Conservation (phyloP, 2,329 filamentous ascomycete genomes). For the Arthrinium phaeospermum region DNA sequence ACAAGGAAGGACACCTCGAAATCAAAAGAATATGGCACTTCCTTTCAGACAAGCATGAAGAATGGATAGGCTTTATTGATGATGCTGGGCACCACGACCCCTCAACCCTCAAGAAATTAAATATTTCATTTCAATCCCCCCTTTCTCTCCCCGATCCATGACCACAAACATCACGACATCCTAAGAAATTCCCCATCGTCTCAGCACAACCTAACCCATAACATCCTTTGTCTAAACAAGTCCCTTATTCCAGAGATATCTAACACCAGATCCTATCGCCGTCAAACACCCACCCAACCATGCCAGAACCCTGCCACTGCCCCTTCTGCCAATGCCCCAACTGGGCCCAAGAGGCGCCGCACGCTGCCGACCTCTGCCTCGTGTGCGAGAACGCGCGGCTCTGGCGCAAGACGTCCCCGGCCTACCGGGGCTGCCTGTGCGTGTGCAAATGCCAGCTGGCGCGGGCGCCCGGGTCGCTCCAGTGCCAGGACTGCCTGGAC, state of each 20-base stretch:
- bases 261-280: too few relatives aligned
- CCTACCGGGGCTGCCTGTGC: conserved; percentile 26
- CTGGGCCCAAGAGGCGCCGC: neutral
- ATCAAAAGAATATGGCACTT: too few relatives aligned
- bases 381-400: conserved; percentile 25
- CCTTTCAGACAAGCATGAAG: neutral
- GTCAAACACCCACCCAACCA: neutral
- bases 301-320: neutral
- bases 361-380: conserved; percentile 17
- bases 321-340: neutral
- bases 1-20: too few relatives aligned
- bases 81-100: neutral
- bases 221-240: neutral
- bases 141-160: neutral
- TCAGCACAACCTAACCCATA: neutral
- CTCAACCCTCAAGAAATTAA: neutral
- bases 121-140: neutral
- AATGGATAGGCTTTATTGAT: neutral
- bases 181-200: too few relatives aligned
- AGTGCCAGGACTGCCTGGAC: conserved; percentile 14
- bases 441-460: conserved; percentile 27
- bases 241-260: neutral
- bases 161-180: neutral
- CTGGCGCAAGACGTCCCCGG: conserved; percentile 25
- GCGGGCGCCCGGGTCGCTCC: conserved; percentile 16